Base-by-base conservation (phyloP, 1,139 yeast genomes). In the Taphrina communis region DNA sequence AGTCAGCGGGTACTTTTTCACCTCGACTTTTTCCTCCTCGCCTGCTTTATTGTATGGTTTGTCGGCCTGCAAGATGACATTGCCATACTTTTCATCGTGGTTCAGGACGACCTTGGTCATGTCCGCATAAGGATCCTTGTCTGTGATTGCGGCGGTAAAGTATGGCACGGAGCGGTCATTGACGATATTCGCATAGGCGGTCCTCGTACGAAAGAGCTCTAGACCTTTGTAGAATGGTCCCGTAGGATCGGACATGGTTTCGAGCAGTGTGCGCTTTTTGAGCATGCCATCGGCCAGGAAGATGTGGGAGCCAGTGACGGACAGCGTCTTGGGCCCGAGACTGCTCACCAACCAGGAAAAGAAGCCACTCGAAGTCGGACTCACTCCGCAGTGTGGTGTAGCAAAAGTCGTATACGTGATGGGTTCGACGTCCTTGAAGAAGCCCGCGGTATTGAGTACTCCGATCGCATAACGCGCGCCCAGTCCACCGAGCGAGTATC, bases 331-430 rank as follows among this genome's bases (percentile, higher is more conserved):
- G 0, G 85, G 81, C 0, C 97, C 97, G 21, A 88, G 67, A 11
- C 78, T 74, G 74, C 89, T 89, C 67, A 89, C 79, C 0, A 84
- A 65, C 14, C 76, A 74, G 69, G 86, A 84, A 70, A 83, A 79
- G 11, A 82, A 70, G 11, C 81, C 77, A 11, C 80, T 77, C 19
- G 71, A 70, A 68, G 80, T 80, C 73, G 82, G 83, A 58, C 82
- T 82, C 12, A 89, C 83, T 0, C 97, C 97, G 7, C 90, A 80
- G 78, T 93, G 97, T 0, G 98, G 98, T 1, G 97, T 88, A 1
- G 97, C 97, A 80, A 92, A 88, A 0, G 97, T 89, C 17, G 92
- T 83, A 75, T 88, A 80, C 17, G 73, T 60, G 1, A 84, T 79
- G 0, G 97, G 97, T 72, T 83, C 80, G 19, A 90, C 84, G 1